Conservation (phyloP, 208 protist genomes). For the Blechomonas ayalai region DNA sequence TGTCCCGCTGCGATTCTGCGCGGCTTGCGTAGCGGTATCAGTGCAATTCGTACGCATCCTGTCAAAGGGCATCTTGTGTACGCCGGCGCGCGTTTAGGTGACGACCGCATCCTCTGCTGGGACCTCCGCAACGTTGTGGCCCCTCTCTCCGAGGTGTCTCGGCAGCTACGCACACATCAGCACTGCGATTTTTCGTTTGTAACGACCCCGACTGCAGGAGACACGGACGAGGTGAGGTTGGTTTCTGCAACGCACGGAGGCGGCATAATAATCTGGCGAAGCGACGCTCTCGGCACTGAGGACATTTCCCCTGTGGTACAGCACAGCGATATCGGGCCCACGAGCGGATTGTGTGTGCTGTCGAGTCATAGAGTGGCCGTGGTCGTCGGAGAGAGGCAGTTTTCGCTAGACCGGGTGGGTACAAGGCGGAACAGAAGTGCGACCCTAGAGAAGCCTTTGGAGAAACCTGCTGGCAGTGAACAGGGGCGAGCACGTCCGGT, state of each 20-base stretch:
- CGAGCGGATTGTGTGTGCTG: slow-evolving; percentile 20
- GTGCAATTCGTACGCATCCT: slow-evolving; percentile 9
- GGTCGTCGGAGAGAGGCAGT: slow-evolving; percentile 10
- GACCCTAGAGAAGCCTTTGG: too few species aligned
- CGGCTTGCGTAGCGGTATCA: slow-evolving; percentile 8
- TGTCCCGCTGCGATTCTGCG: slow-evolving; percentile 40
- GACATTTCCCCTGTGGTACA: not conserved
- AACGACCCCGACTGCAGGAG: not conserved
- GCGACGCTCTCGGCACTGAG: not conserved
- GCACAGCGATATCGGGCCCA: slow-evolving; percentile 13
- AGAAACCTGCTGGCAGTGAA: slow-evolving; percentile 5
- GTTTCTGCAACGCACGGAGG: slow-evolving; percentile 33
- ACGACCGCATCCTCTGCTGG: slow-evolving; percentile 57
- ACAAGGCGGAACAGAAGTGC: slow-evolving; percentile 12
- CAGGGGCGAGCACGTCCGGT: slow-evolving; percentile 7
- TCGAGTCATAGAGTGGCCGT: slow-evolving; percentile 7
- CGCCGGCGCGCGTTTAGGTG: slow-evolving; percentile 22
- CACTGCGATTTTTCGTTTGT: slow-evolving; percentile 40
- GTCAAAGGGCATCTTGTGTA: slow-evolving; percentile 21
- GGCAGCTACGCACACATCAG: slow-evolving; percentile 33
- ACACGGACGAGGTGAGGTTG: slow-evolving; percentile 8
- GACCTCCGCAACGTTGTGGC: slow-evolving; percentile 34
- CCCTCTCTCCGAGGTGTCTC: slow-evolving; percentile 17
- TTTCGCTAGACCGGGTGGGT: slow-evolving; percentile 9
- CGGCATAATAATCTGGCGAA: slow-evolving; percentile 24